A percentile compares a stretch with the other conserved stretches of the same genome.
Conservation (phyloP, 2,329 filamentous ascomycete species). For the Fusarium paranaense region DNA sequence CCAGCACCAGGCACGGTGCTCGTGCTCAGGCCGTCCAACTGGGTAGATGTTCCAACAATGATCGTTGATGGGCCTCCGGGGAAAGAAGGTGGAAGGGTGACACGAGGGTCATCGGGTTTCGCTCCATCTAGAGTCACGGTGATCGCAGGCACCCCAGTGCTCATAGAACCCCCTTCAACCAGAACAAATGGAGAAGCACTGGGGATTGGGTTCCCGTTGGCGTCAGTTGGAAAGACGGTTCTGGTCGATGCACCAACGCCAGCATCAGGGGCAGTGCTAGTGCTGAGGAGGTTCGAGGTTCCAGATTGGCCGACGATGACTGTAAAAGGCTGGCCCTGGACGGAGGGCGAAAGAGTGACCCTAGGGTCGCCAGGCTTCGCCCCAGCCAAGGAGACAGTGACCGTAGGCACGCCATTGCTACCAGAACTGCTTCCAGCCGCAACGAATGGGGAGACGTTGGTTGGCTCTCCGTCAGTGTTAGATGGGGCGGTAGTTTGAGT, state of each 20-base stretch:
- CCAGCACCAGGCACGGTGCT: constrained; percentile 21
- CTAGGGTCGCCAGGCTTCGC: neutral
- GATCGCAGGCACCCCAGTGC: neutral
- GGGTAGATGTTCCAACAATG: constrained; percentile 28
- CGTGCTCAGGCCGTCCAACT: constrained; percentile 19
- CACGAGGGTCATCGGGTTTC: neutral
- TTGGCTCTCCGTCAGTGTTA: neutral
- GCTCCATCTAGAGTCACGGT: neutral
- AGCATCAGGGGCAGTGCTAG: neutral
- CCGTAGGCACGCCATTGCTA: neutral
- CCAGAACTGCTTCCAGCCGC: neutral
- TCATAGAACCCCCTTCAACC: neutral
- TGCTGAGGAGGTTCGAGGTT: neutral
- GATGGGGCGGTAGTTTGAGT: neutral
- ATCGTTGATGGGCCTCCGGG: constrained; percentile 24
- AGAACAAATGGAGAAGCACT: neutral
- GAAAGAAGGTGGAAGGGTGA: constrained; percentile 5
- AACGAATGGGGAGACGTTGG: neutral
- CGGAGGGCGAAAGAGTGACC: neutral
- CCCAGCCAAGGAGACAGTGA: neutral
- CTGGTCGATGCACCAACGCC: neutral
- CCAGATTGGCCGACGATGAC: neutral
- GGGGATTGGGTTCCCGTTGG: neutral
- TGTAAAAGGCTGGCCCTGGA: neutral
- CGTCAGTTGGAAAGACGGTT: neutral